Evolutionary conservation across 2,329 filamentous ascomycete species (phyloP).

Genomic region (Venturia asperata): DNA sequence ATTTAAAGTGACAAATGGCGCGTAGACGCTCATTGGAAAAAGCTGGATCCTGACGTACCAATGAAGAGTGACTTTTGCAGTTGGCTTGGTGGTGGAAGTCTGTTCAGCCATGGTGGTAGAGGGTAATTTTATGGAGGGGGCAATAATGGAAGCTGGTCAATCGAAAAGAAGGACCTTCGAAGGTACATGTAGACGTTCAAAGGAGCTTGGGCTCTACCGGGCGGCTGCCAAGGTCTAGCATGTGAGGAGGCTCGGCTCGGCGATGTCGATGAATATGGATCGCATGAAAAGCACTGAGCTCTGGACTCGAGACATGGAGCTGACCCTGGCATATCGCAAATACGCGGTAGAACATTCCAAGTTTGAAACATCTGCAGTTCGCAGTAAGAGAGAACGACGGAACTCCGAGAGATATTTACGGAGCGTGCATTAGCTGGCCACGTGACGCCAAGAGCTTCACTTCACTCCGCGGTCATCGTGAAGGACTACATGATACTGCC

Average conservation of each 20-base stretch:
- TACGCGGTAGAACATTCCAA: not conserved
- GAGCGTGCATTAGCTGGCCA: not conserved
- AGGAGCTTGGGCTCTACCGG: not conserved
- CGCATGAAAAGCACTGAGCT: not conserved
- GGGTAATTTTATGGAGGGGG: not conserved
- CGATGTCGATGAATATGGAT: not conserved
- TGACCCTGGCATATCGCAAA: not conserved
- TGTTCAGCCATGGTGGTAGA: not conserved
- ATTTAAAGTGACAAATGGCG: too few species aligned
- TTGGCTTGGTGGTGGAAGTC: conserved; percentile 21
- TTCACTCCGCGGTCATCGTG: not conserved
- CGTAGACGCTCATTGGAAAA: not conserved
- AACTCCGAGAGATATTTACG: not conserved
- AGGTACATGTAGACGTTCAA: not conserved
- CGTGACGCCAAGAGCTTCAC: not conserved
- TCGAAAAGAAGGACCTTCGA: too few species aligned
- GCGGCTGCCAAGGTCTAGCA: not conserved
- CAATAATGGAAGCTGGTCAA: not conserved
- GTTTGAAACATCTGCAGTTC: not conserved
- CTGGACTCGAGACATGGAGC: not conserved
- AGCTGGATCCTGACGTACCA: conserved; percentile 41
- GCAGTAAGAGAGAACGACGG: not conserved
- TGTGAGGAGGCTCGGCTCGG: not conserved
- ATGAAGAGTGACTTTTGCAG: conserved; percentile 55
- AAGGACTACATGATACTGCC: not conserved